Evolutionary conservation across 2,329 filamentous ascomycete species (phyloP).

Genomic region (Alternaria infectoria): DNA sequence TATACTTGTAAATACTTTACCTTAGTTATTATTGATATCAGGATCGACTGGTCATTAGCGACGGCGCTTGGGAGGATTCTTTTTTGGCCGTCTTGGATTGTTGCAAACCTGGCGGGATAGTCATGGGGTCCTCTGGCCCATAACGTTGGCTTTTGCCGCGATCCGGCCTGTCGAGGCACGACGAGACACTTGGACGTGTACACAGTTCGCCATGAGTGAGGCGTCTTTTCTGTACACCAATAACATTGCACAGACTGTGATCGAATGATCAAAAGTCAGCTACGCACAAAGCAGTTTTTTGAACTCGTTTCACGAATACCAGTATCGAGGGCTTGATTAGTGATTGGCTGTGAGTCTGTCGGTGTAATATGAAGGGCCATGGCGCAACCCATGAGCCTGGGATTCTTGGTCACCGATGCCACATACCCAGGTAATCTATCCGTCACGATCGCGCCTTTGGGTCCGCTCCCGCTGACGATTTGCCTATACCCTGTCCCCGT

Average conservation of each 20-base stretch:
- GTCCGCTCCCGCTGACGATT: conserved; percentile 18
- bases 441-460: conserved; percentile 14
- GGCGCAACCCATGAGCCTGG: conserved; percentile 16
- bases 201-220: not conserved
- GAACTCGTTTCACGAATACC: conserved; percentile 10
- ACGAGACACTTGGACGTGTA: not conserved
- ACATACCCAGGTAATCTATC: conserved; percentile 29
- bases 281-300: not conserved
- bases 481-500: conserved; percentile 7
- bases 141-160: conserved; percentile 5
- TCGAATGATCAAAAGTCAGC: conserved; percentile 5
- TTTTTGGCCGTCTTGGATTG: conserved; percentile 1
- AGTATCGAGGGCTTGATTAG: not conserved
- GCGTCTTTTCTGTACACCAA: not conserved
- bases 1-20: conserved; percentile 29
- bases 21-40: conserved; percentile 20
- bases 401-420: conserved; percentile 19
- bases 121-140: conserved; percentile 5
- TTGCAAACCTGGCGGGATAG: conserved; percentile 14
- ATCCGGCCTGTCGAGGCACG: not conserved
- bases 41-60: conserved; percentile 43
- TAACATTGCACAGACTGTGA: conserved; percentile 3
- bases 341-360: conserved; percentile 8
- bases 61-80: conserved; percentile 37
- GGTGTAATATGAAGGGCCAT: conserved; percentile 10